Percentiles rank a stretch among this genome's conserved stretches.
Conservation (phyloP, 768 basidiomycete species). For the Kwoniella heveanensis region DNA sequence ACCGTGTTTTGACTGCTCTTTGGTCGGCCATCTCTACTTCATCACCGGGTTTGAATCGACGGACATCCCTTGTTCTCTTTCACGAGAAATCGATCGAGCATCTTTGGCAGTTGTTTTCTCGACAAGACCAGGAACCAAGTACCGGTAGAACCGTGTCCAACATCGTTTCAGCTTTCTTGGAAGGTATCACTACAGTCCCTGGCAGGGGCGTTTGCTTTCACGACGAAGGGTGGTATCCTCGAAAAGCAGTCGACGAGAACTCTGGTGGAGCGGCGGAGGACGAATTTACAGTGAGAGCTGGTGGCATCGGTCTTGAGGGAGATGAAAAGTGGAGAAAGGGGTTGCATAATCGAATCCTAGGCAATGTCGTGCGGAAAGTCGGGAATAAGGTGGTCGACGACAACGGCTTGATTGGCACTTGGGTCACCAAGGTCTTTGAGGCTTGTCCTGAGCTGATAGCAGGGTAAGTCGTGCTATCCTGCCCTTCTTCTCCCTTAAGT, state of each 20-base stretch:
- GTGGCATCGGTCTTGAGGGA: constrained; percentile 59
- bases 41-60: constrained; percentile 41
- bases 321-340: constrained; percentile 41
- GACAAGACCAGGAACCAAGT: constrained; percentile 61
- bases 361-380: constrained; percentile 70
- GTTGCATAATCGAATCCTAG: constrained; percentile 75
- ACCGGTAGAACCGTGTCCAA: constrained; percentile 63
- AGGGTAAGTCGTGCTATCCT: constrained; percentile 65
- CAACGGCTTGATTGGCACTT: constrained; percentile 71
- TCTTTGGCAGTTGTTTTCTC: constrained; percentile 76
- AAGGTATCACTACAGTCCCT: constrained; percentile 77
- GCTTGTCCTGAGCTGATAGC: constrained; percentile 85
- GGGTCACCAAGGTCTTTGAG: constrained; percentile 74
- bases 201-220: constrained; percentile 84
- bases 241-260: constrained; percentile 60
- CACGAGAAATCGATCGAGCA: constrained; percentile 50
- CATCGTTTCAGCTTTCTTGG: constrained; percentile 80
- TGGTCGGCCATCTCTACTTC: constrained; percentile 45
- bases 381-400: constrained; percentile 80
- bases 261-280: constrained; percentile 45
- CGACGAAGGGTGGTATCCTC: constrained; percentile 87
- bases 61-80: constrained; percentile 42
- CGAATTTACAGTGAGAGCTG: constrained; percentile 54
- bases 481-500: no score
- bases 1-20: constrained; percentile 42